Evolutionary conservation across 1,284 basidiomycete species (phyloP), one percentile per base, ranked within the genome.

Genomic region (Trichosporon coremiiforme): DNA sequence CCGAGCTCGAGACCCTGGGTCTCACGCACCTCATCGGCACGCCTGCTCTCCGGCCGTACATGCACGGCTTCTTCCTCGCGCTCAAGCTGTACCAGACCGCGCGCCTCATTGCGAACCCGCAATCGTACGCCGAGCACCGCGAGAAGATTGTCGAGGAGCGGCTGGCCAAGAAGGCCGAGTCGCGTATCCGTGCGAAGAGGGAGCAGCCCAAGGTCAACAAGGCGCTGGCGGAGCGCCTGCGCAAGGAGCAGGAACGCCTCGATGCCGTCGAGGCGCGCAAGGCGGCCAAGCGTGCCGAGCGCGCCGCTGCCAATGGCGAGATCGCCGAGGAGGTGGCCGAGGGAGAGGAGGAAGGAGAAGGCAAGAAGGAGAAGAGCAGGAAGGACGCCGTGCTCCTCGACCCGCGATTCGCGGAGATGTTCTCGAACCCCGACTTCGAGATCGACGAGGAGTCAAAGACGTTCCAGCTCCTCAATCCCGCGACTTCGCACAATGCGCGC

Each of bases 41-140:
- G 1, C 90, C 94, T 12, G 89, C 93, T 13, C 91, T 99, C 86
- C 95, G 96, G 82, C 96, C 97, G 1, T 99, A 99, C 85, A 98
- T 99, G 96, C 97, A 99, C 84, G 97, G 97, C 65, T 98, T 95
- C 89, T 99, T 99, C 86, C 85, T 99, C 75, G 92, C 94, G 10
- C 89, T 99, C 82, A 92, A 94, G 78, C 88, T 98, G 7, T 99
- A 99, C 86, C 93, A 97, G 77, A 91, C 95, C 66, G 97, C 97
- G 1, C 90, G 95, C 41, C 88, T 98, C 76, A 94, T 99, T 75
- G 91, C 93, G 72, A 98, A 99, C 85, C 97, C 97, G 0, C 96
- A 94, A 79, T 94, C 91, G 4, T 98, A 98, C 80, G 90, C 90
- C 65, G 97, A 99, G 79, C 91, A 98, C 81, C 90, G 94, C 74